Evolutionary conservation across 495 filamentous ascomycete genomes (phyloP).

Genomic region (Penicillium diatomitis): DNA sequence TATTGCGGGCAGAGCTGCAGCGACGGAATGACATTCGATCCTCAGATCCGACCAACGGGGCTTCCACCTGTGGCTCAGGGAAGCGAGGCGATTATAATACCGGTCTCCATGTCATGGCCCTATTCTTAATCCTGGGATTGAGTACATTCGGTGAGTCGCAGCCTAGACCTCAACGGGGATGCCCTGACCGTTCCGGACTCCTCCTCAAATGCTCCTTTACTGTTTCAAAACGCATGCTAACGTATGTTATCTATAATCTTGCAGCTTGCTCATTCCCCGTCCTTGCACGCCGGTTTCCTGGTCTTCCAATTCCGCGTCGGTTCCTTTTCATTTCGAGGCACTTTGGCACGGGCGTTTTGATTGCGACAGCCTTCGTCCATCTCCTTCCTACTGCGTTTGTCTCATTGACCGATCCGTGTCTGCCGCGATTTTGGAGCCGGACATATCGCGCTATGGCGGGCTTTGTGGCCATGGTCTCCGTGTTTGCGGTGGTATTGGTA

Average conservation of each 20-base stretch:
- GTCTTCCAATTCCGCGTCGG: constrained; percentile 37
- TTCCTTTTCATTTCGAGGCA: constrained; percentile 71
- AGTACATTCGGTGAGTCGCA: constrained; percentile 57
- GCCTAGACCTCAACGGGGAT: too few relatives aligned
- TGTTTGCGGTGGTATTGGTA: constrained; percentile 62
- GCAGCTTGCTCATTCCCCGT: constrained; percentile 47
- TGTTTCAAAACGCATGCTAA: not conserved
- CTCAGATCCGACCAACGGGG: constrained; percentile 6
- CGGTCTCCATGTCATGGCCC: constrained; percentile 62
- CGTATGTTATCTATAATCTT: constrained; percentile 3
- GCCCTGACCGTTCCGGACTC: too few relatives aligned
- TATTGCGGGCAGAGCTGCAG: constrained; percentile 25
- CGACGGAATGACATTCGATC: constrained; percentile 19
- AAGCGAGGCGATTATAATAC: constrained; percentile 54
- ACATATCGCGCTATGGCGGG: constrained; percentile 70
- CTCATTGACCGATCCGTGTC: constrained; percentile 72
- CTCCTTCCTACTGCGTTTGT: constrained; percentile 72
- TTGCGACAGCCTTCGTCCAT: constrained; percentile 86
- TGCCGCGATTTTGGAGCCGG: constrained; percentile 63
- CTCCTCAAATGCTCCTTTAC: too few relatives aligned
- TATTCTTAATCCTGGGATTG: constrained; percentile 62
- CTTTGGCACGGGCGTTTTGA: constrained; percentile 79
- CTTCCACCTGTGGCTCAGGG: constrained; percentile 51
- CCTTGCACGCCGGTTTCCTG: constrained; percentile 42
- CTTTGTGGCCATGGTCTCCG: constrained; percentile 67